Conservation (phyloP, 1,284 basidiomycete genomes). For the Heterobasidion parviporum region DNA sequence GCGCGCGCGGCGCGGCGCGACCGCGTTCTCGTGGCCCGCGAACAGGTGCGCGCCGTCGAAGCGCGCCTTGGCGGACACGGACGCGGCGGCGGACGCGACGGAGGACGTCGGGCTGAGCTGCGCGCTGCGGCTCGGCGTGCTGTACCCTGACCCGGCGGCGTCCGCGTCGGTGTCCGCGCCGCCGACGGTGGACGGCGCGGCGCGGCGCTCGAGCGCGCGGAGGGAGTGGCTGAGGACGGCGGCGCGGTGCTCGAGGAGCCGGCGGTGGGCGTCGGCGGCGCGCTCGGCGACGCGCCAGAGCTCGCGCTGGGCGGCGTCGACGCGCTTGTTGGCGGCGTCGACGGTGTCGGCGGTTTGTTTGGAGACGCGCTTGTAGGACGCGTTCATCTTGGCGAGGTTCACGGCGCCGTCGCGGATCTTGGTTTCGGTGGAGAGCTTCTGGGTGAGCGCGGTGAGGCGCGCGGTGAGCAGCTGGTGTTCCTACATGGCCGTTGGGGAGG, state of each 20-base stretch:
- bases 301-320: constrained; percentile 62
- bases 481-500: constrained; percentile 26
- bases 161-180: constrained; percentile 18
- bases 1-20: constrained; percentile 37
- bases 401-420: constrained; percentile 76
- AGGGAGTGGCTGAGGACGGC: constrained; percentile 69
- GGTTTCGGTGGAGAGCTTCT: constrained; percentile 66
- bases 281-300: constrained; percentile 57
- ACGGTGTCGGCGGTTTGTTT: constrained; percentile 68
- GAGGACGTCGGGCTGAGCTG: constrained; percentile 46
- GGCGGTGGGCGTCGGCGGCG: constrained; percentile 48
- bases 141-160: constrained; percentile 34
- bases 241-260: constrained; percentile 68
- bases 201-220: constrained; percentile 57
- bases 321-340: constrained; percentile 56
- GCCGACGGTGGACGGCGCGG: constrained; percentile 20
- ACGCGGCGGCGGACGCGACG: constrained; percentile 30
- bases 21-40: constrained; percentile 62
- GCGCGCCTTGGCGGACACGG: constrained; percentile 34
- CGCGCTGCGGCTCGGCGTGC: constrained; percentile 41
- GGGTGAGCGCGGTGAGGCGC: constrained; percentile 51
- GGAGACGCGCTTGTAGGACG: constrained; percentile 45
- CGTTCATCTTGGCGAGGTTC: constrained; percentile 60
- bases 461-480: constrained; percentile 62
- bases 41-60: constrained; percentile 81